Base-by-base conservation (phyloP, 2,329 filamentous ascomycete genomes). In the Thielaviopsis euricoi region DNA sequence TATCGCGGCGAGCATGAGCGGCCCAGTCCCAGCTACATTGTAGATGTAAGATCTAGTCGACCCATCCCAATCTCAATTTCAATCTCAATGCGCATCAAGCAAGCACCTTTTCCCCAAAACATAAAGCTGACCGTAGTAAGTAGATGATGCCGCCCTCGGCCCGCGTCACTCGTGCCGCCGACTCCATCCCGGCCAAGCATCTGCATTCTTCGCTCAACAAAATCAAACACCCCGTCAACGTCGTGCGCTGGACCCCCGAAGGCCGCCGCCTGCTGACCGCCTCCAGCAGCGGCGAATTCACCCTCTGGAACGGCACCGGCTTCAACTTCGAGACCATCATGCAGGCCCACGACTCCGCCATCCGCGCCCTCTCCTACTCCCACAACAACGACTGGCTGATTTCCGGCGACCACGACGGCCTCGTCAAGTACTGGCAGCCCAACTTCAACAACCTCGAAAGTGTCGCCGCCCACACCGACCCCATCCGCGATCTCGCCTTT, bases 321-420 rank as follows among this genome's bases (percentile, higher is more conserved):
- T 98, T 98, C 79, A 97, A 98, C 70, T 98, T 98, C 65, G 93
- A 98, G 73, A 97, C 93, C 3, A 96, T 98, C 26, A 96, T 96
- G 87, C 90, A 95, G 74, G 91, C 91, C 46, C 91, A 97, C 70
- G 91, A 96, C 71, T 83, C 84, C 58, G 87, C 88, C 43, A 89
- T 95, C 63, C 81, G 89, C 64, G 84, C 86, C 10, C 76, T 90
- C 52, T 82, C 83, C 63, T 98, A 95, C 74, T 95, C 93, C 2
- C 88, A 97, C 71, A 94, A 87, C 65, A 88, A 95, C 67, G 93
- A 98, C 71, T 98, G 93, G 91, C 77, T 98, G 13, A 81, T 98
- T 57, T 97, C 93, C 7, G 90, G 88, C 56, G 93, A 97, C 67
- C 90, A 97, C 69, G 89, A 93, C 64, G 93, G 93, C 58, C 80